Conservation (phyloP, 75 land plant genomes). For the Sequoia sempervirens region DNA sequence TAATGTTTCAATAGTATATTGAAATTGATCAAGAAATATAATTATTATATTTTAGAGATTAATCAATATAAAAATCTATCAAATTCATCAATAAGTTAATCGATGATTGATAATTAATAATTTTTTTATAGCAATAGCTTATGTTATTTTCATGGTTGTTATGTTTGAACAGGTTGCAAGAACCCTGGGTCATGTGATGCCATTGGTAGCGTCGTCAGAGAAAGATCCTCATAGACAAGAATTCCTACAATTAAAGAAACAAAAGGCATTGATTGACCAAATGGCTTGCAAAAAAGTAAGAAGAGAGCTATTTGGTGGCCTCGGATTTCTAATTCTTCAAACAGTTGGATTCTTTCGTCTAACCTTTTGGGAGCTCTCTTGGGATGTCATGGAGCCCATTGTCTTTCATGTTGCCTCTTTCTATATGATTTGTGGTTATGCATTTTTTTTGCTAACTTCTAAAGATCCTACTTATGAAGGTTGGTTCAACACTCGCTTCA, state of each 20-base stretch:
- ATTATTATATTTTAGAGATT: background rate
- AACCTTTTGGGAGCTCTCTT: constrained; percentile 77
- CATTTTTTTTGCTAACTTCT: constrained; percentile 58
- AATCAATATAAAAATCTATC: background rate
- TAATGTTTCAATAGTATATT: too few relatives aligned
- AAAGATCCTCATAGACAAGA: constrained; percentile 49
- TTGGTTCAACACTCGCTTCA: constrained; percentile 56
- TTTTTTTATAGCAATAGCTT: too few relatives aligned
- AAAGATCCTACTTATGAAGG: constrained; percentile 58
- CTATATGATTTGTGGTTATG: constrained; percentile 61
- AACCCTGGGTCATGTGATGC: constrained; percentile 46
- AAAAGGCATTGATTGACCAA: constrained; percentile 46
- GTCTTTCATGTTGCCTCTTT: constrained; percentile 57
- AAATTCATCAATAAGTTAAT: too few relatives aligned
- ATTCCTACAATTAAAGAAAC: constrained; percentile 32
- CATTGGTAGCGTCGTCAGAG: constrained; percentile 18
- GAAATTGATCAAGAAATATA: too few relatives aligned
- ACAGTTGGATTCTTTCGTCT: constrained; percentile 54
- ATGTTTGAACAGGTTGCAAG: constrained; percentile 46
- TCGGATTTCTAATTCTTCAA: constrained; percentile 47
- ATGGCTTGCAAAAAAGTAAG: constrained; percentile 45
- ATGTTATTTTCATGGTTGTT: background rate
- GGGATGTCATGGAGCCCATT: constrained; percentile 90
- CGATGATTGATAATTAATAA: too few relatives aligned
- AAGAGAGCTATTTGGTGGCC: constrained; percentile 49